phyloP scores from a whole-genome alignment of 306 rosid genomes.

The Malus fusca region DNA sequence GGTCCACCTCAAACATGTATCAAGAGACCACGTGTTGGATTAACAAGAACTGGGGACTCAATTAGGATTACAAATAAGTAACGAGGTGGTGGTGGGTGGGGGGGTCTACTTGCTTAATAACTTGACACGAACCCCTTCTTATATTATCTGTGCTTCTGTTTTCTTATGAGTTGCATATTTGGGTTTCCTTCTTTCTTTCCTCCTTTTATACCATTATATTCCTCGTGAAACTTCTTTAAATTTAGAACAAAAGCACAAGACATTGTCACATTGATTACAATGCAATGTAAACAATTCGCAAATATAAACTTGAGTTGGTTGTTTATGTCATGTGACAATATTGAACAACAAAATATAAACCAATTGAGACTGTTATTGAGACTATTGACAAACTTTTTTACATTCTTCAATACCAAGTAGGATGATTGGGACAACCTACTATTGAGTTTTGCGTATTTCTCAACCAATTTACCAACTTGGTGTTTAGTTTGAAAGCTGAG shows the following conservation, averaged over 20 bases:
- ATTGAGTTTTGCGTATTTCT: too few relatives aligned
- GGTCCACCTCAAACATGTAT: constrained; percentile 35
- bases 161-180: neutral
- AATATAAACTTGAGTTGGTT: too few relatives aligned
- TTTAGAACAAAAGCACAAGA: constrained; percentile 16
- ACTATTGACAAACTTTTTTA: too few relatives aligned
- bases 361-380: too few relatives aligned
- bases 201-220: neutral
- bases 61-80: constrained; percentile 35
- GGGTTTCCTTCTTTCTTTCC: neutral
- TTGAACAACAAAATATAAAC: too few relatives aligned
- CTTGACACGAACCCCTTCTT: constrained; percentile 39
- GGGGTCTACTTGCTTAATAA: constrained; percentile 12
- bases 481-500: too few relatives aligned
- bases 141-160: neutral
- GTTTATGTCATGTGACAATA: too few relatives aligned
- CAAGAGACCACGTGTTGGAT: constrained; percentile 73
- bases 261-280: neutral
- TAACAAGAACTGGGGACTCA: constrained; percentile 25
- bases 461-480: too few relatives aligned
- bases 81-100: constrained; percentile 37
- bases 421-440: too few relatives aligned
- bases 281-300: neutral
- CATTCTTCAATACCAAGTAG: too few relatives aligned
- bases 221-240: constrained; percentile 21